These are phyloP conservation scores for Populus tomentosa DNA, from an alignment of 441 rosid genomes.

Conservation along the genomic window DNA sequence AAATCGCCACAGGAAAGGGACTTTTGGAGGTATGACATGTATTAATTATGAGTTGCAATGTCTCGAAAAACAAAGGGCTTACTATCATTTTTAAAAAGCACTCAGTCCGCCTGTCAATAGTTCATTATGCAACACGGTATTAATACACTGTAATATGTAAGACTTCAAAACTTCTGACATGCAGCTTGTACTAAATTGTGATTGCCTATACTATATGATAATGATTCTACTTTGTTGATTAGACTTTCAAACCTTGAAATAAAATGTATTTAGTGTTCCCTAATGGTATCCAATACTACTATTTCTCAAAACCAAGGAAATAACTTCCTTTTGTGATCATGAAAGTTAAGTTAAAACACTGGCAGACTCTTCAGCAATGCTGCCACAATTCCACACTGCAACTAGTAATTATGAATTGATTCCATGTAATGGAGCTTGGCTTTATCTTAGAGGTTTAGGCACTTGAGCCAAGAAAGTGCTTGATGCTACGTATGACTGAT, in stretches of 20 bases:
- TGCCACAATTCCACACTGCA: neutral
- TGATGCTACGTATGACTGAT: neutral
- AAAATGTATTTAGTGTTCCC: neutral
- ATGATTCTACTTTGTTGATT: neutral
- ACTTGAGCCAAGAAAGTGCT: neutral
- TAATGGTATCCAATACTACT: neutral
- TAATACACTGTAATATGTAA: neutral
- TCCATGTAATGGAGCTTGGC: neutral
- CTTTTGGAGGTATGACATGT: slow-evolving; percentile 59
- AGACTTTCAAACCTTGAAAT: neutral
- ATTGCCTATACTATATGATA: neutral
- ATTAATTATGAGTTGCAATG: neutral
- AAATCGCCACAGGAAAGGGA: slow-evolving; percentile 81
- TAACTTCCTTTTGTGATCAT: neutral
- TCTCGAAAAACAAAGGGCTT: slow-evolving; percentile 1
- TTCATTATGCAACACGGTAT: neutral
- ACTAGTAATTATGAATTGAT: neutral
- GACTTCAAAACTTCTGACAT: neutral
- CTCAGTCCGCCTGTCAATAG: neutral
- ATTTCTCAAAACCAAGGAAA: neutral
- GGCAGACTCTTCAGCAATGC: neutral
- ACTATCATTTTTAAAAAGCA: neutral
- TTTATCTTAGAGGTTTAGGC: neutral
- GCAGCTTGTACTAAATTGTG: neutral
- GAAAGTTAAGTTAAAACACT: neutral